Evolutionary conservation across 116 monocot genomes (phyloP).

Genomic region (Dioscorea cayenensis): DNA sequence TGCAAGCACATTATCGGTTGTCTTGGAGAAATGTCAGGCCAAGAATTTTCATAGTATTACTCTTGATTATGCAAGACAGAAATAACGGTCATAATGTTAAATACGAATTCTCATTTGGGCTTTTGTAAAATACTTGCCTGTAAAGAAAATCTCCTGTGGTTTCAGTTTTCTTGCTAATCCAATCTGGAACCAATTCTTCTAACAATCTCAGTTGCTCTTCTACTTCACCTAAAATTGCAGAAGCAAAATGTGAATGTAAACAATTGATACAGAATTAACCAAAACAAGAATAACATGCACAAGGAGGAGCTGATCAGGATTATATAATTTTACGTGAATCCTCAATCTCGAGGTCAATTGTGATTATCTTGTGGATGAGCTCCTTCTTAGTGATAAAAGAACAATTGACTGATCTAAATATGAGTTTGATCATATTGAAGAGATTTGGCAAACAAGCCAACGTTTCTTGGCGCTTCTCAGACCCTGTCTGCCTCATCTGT

Average conservation of each 20-base stretch:
- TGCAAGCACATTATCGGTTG: no score
- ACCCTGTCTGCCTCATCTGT: conserved; percentile 3
- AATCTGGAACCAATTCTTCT: conserved; percentile 70
- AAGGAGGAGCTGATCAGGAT: background rate
- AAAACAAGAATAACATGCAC: background rate
- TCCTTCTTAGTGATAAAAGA: conserved; percentile 70
- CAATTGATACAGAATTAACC: background rate
- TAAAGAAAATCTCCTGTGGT: conserved; percentile 62
- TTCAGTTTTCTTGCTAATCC: conserved; percentile 44
- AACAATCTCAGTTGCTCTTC: conserved; percentile 65
- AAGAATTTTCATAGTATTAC: no score
- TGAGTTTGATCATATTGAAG: conserved; percentile 45
- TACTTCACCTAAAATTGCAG: conserved; percentile 51
- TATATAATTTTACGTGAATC: conserved; percentile 41
- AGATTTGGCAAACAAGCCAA: conserved; percentile 29
- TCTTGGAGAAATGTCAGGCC: no score
- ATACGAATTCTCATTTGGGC: background rate
- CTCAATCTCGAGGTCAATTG: conserved; percentile 64
- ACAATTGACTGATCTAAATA: conserved; percentile 37
- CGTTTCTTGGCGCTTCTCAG: conserved; percentile 11
- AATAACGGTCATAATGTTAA: no score
- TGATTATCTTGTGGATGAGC: conserved; percentile 85
- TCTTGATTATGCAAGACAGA: no score
- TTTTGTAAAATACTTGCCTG: conserved; percentile 26
- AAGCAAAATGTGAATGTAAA: background rate